Percentiles rank a stretch among this genome's conserved stretches.
Conservation (phyloP, 176 grass and related monocot genomes). For the Triticum aestivum region IWGSC_CS_RefSeq_v2.1 NC_057802.1:348820714-348821213, state of each 20-base stretch:
- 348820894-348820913: slow-evolving; percentile 24
- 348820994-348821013: too few species aligned
- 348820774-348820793: slow-evolving; percentile 22
- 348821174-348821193: too few species aligned
- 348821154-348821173: neutral
- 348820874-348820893: slow-evolving; percentile 36
- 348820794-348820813: slow-evolving; percentile 40
- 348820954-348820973: neutral
- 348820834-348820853: neutral
- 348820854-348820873: slow-evolving; percentile 16
- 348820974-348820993: too few species aligned
- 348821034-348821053: neutral
- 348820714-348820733: slow-evolving; percentile 40
- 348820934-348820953: neutral
- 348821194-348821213: too few species aligned
- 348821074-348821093: neutral
- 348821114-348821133: neutral
- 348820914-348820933: neutral
- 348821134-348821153: neutral
- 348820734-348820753: slow-evolving; percentile 35
- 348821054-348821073: neutral
- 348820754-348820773: slow-evolving; percentile 36
- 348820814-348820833: slow-evolving; percentile 26
- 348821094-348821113: neutral
- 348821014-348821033: too few species aligned